Evolutionary conservation across 768 basidiomycete genomes (phyloP), one percentile per base, ranked within the genome.

Genomic region (Phlebiopsis gigantea): DNA sequence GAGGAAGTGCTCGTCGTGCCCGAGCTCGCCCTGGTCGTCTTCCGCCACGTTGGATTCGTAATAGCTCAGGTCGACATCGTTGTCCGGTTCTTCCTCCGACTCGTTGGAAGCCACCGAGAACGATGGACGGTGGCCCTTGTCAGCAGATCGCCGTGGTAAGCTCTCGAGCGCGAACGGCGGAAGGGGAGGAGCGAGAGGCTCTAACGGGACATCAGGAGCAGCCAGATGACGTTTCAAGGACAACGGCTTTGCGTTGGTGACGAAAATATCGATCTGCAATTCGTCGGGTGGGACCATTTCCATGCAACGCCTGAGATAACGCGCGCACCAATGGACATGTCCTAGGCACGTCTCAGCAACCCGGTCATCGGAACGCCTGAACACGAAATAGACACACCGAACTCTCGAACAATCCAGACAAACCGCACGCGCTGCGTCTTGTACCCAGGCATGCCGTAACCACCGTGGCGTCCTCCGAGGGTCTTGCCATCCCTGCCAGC

Each of bases 371-470:
- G 15, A 24, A 45, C 17, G 15, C n/a, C n/a, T n/a, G n/a, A n/a
- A 55, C 17, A 5, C 2, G 15, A 24, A 25, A 19, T 14, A 17
- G 2, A 59, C 85, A 69, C 57, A 88, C 88, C 78, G 64, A 83
- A 90, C 64, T 90, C 90, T 39, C 87, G 77, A 21, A 89, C 73
- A 44, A 90, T 77, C 89, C 89, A 91, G 2, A 90, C 77, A 60
- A 91, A 88, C 17, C 88, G 75, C 0, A 90, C 78, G 4, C 90
- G 76, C 29, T 64, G 71, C 5, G 79, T 82, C 43, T 70, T 71
- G 55, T 72, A 77, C 5, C 66, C 63, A 24, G 70, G 71, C 29
- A 71, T 61, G 0, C 76, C 75, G 69, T 72, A 77, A 1, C 79
- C 75, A 8, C 78, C 78, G 6, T 69, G 62, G 30, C 68, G 70